Conservation (phyloP, 805 yeast genomes). For the Lipomyces spencermartinsiae region DNA sequence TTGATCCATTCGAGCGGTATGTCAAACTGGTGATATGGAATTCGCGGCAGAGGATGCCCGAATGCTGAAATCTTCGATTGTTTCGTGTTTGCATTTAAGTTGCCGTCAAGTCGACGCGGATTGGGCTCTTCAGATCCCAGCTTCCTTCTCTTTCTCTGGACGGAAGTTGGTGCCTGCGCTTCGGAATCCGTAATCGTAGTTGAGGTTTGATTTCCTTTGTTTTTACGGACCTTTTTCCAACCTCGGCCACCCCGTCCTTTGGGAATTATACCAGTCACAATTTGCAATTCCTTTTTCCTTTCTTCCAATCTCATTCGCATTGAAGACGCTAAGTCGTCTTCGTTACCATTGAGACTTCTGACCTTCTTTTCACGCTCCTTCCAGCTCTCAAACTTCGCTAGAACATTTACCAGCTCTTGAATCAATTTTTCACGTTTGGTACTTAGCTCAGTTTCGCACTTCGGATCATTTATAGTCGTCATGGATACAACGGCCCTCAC, state of each 20-base stretch:
- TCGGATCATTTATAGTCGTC: conserved; percentile 31
- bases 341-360: conserved; percentile 3
- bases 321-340: background rate
- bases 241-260: background rate
- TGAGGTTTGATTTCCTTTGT: conserved; percentile 1
- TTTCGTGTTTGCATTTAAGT: background rate
- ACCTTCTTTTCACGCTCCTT: conserved; percentile 24
- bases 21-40: conserved; percentile 23
- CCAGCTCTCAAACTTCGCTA: conserved; percentile 31
- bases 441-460: conserved; percentile 19
- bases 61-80: conserved; percentile 15
- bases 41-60: conserved; percentile 31
- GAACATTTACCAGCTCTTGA: conserved; percentile 19
- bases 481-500: conserved; percentile 27
- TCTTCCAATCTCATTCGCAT: conserved; percentile 13
- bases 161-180: background rate
- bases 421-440: conserved; percentile 25
- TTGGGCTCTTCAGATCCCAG: background rate
- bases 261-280: background rate
- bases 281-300: background rate
- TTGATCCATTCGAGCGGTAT: conserved; percentile 24
- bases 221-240: background rate
- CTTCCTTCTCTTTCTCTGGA: background rate
- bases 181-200: background rate
- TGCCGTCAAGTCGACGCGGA: background rate